A percentile compares a stretch with the other conserved stretches of the same genome.
phyloP scores from a whole-genome alignment of 129 eudicot genomes.

The Lonicera japonica region DNA sequence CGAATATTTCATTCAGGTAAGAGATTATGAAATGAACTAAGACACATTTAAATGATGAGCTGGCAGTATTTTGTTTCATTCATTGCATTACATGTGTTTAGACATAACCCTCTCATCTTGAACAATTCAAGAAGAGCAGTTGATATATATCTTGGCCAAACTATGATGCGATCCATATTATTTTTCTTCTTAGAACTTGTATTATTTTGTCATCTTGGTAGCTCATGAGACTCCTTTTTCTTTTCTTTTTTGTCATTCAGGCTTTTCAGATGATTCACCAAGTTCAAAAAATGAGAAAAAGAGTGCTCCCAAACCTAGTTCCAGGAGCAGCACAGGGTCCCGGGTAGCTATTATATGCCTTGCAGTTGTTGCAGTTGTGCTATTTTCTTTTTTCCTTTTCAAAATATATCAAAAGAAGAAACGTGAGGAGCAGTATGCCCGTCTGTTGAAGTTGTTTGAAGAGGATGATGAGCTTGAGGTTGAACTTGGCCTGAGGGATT shows the following conservation, averaged over 20 bases:
- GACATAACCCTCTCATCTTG: not conserved
- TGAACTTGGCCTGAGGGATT: conserved; percentile 86
- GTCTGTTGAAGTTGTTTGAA: conserved; percentile 85
- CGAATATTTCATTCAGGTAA: no score
- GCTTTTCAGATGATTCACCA: conserved; percentile 51
- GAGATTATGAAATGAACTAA: no score
- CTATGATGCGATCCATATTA: not conserved
- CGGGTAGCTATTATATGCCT: conserved; percentile 45
- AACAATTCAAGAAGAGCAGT: not conserved
- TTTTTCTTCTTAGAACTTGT: not conserved
- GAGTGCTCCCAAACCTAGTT: conserved; percentile 19
- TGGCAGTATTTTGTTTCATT: no score
- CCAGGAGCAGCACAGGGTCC: conserved; percentile 46
- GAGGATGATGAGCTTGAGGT: conserved; percentile 93
- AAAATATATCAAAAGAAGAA: conserved; percentile 87
- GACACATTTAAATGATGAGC: no score
- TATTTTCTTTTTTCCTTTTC: conserved; percentile 59
- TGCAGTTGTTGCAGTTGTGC: conserved; percentile 37
- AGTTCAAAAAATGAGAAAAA: conserved; percentile 32
- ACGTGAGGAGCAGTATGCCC: conserved; percentile 89
- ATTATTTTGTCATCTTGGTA: no score
- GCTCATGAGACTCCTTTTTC: not conserved
- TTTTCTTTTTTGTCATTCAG: conserved; percentile 28
- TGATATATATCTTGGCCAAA: not conserved
- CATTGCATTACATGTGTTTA: no score